Percentiles rank a stretch among this genome's conserved stretches.
Evolutionary conservation across 257 asterid species (phyloP).

Genomic region (Eucommia ulmoides): DNA sequence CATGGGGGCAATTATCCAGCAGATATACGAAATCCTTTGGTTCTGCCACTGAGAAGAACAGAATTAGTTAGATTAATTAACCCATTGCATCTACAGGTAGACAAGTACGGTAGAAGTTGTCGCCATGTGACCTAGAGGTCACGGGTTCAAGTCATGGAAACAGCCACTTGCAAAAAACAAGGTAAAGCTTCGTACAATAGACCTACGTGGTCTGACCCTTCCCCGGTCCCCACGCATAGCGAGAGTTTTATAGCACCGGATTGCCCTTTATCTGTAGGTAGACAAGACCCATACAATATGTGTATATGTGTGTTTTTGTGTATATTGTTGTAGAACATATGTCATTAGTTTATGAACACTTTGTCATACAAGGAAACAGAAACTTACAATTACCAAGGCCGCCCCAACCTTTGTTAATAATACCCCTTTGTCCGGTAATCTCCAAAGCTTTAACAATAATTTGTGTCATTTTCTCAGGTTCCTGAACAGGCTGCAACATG

Average conservation of each 20-base stretch:
- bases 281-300: too few species aligned
- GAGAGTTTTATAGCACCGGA: too few species aligned
- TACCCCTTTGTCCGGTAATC: constrained; percentile 77
- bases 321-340: neutral
- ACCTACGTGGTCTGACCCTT: too few species aligned
- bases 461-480: constrained; percentile 87
- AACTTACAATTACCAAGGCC: constrained; percentile 96
- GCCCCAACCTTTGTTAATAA: constrained; percentile 97
- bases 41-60: constrained; percentile 65
- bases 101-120: neutral
- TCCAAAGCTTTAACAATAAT: constrained; percentile 77
- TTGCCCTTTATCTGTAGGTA: too few species aligned
- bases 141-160: neutral
- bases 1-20: constrained; percentile 90
- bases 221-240: too few species aligned
- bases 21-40: constrained; percentile 69
- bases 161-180: too few species aligned
- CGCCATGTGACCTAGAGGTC: too few species aligned
- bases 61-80: constrained; percentile 6
- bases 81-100: neutral
- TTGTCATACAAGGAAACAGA: constrained; percentile 10
- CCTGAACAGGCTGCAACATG: constrained; percentile 80
- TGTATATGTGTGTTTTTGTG: too few species aligned
- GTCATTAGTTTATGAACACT: constrained; percentile 1
- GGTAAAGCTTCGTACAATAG: too few species aligned